Evolutionary conservation across 495 filamentous ascomycete species (phyloP).

Genomic region (Penicillium coprophilum): DNA sequence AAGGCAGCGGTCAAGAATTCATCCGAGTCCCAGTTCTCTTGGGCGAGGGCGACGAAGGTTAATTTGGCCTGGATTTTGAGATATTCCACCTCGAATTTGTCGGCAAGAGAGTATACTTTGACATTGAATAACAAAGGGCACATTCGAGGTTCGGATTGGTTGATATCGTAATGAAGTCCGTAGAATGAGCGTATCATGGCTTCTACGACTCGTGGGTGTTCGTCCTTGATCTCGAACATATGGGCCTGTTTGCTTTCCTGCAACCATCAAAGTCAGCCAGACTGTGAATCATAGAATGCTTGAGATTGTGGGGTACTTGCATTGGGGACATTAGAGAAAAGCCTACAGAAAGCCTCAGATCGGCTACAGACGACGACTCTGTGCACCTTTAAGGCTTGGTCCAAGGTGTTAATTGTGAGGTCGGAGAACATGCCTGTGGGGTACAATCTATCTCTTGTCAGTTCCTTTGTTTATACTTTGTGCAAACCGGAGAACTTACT

Average conservation of each 20-base stretch:
- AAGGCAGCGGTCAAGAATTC: slow-evolving; percentile 33
- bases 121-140: slow-evolving; percentile 29
- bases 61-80: slow-evolving; percentile 35
- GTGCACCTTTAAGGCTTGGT: not conserved
- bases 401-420: not conserved
- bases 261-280: not conserved
- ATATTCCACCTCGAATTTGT: slow-evolving; percentile 40
- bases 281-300: not conserved
- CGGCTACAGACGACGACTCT: not conserved
- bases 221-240: slow-evolving; percentile 3
- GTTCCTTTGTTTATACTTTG: not conserved
- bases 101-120: slow-evolving; percentile 43
- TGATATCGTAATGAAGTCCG: slow-evolving; percentile 30
- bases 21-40: slow-evolving; percentile 22
- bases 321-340: not conserved
- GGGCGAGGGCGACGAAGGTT: slow-evolving; percentile 32
- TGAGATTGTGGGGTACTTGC: not conserved
- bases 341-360: not conserved
- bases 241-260: not conserved
- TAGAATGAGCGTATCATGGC: slow-evolving; percentile 28
- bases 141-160: slow-evolving; percentile 24
- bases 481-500: not conserved
- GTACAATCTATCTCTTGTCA: not conserved
- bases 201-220: slow-evolving; percentile 33
- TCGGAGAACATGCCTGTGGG: not conserved